Conservation (phyloP, 1,284 basidiomycete genomes). For the Sanguinoderma infundibulare region DNA sequence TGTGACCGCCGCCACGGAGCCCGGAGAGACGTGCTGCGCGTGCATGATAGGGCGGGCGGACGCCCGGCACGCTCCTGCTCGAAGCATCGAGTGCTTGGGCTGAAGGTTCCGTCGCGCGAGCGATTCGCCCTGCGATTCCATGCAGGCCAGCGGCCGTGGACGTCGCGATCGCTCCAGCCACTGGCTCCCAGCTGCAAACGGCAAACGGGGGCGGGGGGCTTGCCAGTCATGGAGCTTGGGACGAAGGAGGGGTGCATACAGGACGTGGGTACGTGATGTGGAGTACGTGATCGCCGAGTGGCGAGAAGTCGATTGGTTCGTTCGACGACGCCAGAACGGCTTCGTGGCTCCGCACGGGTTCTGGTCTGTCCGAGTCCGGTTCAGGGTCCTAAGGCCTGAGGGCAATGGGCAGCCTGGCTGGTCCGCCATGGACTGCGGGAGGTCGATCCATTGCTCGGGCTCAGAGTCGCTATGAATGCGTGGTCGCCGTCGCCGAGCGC, state of each 20-base stretch:
- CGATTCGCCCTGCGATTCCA: too few relatives aligned
- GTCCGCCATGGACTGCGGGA: too few relatives aligned
- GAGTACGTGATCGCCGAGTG: constrained; percentile 27
- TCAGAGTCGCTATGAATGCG: too few relatives aligned
- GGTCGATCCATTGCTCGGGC: too few relatives aligned
- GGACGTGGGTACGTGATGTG: constrained; percentile 34
- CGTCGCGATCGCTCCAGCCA: not conserved
- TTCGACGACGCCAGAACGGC: constrained; percentile 2
- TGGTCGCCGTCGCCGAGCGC: too few relatives aligned
- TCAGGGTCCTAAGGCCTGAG: too few relatives aligned
- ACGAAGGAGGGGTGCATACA: constrained; percentile 35
- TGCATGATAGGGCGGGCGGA: not conserved
- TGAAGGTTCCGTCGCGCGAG: too few relatives aligned
- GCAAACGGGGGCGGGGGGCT: constrained; percentile 20
- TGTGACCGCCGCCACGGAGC: constrained; percentile 1
- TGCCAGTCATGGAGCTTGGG: constrained; percentile 10
- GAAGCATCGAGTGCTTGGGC: too few relatives aligned
- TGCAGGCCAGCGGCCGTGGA: too few relatives aligned
- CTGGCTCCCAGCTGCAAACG: not conserved
- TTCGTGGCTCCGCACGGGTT: not conserved
- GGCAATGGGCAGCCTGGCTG: too few relatives aligned
- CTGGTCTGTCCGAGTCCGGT: not conserved
- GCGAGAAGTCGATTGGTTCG: constrained; percentile 8
- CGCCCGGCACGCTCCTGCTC: not conserved
- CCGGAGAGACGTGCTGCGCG: not conserved